A percentile compares a stretch with the other conserved stretches of the same genome.
Evolutionary conservation across 306 rosid genomes (phyloP).

Genomic region (Fragaria nilgerrensis): DNA sequence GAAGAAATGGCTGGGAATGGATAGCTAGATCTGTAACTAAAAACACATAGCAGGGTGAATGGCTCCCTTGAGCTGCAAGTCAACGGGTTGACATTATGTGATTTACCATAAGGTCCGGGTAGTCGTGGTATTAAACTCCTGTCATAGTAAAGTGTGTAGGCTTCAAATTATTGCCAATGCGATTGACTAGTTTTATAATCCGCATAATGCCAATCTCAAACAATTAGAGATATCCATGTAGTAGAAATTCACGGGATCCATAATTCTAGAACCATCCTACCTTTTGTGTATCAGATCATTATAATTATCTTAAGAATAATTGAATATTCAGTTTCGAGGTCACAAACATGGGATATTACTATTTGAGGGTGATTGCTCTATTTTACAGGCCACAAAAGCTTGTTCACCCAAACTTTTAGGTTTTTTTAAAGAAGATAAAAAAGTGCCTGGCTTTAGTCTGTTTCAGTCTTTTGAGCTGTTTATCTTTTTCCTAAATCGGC

Average conservation of each 20-base stretch:
- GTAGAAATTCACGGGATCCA: neutral
- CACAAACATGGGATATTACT: neutral
- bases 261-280: neutral
- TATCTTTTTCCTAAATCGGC: neutral
- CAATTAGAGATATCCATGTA: neutral
- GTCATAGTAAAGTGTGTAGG: constrained; percentile 1
- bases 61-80: neutral
- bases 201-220: neutral
- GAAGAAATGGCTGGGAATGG: neutral
- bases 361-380: neutral
- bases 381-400: neutral
- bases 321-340: neutral
- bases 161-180: neutral
- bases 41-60: neutral
- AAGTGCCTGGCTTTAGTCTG: neutral
- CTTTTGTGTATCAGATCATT: neutral
- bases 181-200: neutral
- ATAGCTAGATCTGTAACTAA: neutral
- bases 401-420: neutral
- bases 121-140: neutral
- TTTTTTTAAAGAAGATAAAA: neutral
- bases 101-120: neutral
- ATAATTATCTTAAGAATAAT: neutral
- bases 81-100: neutral
- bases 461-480: constrained; percentile 1